Evolutionary conservation across 2,329 filamentous ascomycete genomes (phyloP), one percentile per base, ranked within the genome.

Genomic region (Fusarium keratoplasticum): DNA sequence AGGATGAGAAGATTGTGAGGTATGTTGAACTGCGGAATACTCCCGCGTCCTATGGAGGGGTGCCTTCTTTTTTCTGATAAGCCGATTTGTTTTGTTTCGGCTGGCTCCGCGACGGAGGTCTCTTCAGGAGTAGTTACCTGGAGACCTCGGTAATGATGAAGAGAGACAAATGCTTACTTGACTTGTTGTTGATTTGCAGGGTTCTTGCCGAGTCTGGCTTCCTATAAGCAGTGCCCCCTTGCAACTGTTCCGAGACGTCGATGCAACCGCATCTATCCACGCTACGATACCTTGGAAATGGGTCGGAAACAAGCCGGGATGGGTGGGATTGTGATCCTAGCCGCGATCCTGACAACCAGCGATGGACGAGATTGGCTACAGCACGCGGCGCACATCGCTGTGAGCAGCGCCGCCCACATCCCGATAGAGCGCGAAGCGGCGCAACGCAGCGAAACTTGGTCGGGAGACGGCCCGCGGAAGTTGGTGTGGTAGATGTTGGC

Each of bases 1-100:
- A 99, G 86, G 96, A 99, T 81, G 96, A 99, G 86, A 98, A 98
- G 89, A 98, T 99, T 88, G 96, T 98, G 82, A 97, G 96, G 95
- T 97, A 92, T 80, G 90, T 88, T 74, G 61, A 78, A 74, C 75
- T 79, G 67, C 76, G 72, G 71, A 70, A 78, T 66, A 77, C 77
- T 33, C 72, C 76, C 61, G 71, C 73, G 57, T 71, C 67, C 35
- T 78, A 78, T 31, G 75, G 74, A 47, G 69, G 58, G 54, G 61
- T 71, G 20, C 54, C 67, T 36, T 73, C 74, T 47, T 73, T 67
- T 66, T 74, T 71, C 66, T 81, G 67, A 77, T 38, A 59, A 18
- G 29, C 36, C 55, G 22, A 25, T 25, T 4, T 25, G 22, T 25
- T 25, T 25, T 25, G 25, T 36, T 66, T 40, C 59, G 71, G 66